phyloP scores from a whole-genome alignment of 441 rosid genomes.

The Pelargonium citronellum region DNA sequence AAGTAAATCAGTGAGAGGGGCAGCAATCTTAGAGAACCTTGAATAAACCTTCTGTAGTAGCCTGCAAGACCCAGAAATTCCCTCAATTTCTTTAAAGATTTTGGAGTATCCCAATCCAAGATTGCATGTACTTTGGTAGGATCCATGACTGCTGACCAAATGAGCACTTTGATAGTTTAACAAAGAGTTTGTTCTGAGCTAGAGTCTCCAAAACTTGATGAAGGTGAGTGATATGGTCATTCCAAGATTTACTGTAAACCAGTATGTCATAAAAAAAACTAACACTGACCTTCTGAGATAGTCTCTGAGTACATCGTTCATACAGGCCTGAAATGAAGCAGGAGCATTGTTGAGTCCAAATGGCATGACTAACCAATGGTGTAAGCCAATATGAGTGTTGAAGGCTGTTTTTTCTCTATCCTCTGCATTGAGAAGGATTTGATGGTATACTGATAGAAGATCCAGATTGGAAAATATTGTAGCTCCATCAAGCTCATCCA shows the following conservation, averaged over 20 bases:
- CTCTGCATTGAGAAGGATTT: background rate
- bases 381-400: background rate
- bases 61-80: background rate
- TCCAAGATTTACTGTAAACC: background rate
- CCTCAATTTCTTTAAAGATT: background rate
- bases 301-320: background rate
- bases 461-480: background rate
- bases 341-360: background rate
- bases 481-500: background rate
- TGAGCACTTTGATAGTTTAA: background rate
- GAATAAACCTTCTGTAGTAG: background rate
- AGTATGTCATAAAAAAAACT: background rate
- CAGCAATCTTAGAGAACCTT: background rate
- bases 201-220: too few species aligned
- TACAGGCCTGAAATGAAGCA: background rate
- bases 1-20: background rate
- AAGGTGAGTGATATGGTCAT: too few species aligned
- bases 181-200: background rate
- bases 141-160: background rate
- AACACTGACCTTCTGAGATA: background rate
- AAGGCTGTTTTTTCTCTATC: background rate
- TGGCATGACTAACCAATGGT: background rate
- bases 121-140: background rate
- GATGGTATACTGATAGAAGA: background rate
- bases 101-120: background rate